Base-by-base conservation (phyloP, 345 rosid genomes). In the Crucihimalaya himalaica region DNA sequence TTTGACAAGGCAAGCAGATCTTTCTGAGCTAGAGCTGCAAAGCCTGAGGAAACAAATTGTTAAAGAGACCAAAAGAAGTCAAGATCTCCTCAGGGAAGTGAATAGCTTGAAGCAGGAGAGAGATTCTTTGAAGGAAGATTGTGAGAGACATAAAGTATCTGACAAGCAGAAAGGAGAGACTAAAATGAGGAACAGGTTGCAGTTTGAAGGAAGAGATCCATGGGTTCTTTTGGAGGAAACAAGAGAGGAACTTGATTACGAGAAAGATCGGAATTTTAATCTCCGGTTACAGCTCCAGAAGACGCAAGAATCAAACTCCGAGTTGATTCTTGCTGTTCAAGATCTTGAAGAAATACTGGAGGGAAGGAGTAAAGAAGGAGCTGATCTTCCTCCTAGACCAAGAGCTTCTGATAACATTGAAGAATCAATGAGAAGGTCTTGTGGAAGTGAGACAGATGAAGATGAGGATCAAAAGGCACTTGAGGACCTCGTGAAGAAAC, bases 381-480 rank as follows among this genome's bases (percentile, higher is more conserved):
- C 79, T 15, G 56, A 77, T 66, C 58, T 39, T 45, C 70, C 81
- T 57, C 37, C 21, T 12, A 80, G 80, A 69, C 58, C 77, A 53
- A 82, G 75, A 47, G 59, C 62, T 35, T 50, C 16, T 66, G 76
- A 69, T 27, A 79, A 67, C 73, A 68, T 65, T 10, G 72, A 79
- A 53, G 81, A 70, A 12, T 43, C 72, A 63, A 79, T 62, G 25
- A 43, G 43, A 66, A 67, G 62, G 66, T 32, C 67, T 13, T 39
- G 72, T 19, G 76, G 83, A 75, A 82, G 75, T 51, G 88, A 83
- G 48, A 80, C 81, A 23, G 86, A 83, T 56, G 97, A 87, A 61
- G 96, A 95, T 71, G 89, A 87, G 71, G 99, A 90, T 68, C 92
- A 92, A 63, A 89, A 77, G 85, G 96, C 92, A 15, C 72, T 95